phyloP scores from a whole-genome alignment of 2,329 filamentous ascomycete species.

The Xylariales sp. region DNA sequence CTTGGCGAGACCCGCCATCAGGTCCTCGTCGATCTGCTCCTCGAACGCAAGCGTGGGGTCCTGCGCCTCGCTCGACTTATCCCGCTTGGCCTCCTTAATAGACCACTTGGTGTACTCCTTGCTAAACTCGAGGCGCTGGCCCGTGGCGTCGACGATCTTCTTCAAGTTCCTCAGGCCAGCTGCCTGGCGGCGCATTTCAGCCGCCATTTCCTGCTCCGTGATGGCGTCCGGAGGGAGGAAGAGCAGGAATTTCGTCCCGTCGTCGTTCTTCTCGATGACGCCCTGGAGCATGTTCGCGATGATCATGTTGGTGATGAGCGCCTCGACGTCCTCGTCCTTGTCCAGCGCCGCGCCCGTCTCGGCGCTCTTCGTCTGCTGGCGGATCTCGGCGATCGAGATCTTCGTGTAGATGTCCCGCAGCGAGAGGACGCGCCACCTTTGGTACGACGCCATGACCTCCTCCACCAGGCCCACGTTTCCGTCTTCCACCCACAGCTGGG shows the following conservation, averaged over 20 bases:
- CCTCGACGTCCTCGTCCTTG: slow-evolving; percentile 57
- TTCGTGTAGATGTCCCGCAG: slow-evolving; percentile 78
- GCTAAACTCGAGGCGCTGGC: slow-evolving; percentile 65
- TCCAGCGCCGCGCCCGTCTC: slow-evolving; percentile 61
- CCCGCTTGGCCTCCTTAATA: slow-evolving; percentile 55
- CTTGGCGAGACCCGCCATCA: slow-evolving; percentile 57
- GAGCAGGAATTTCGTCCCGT: slow-evolving; percentile 60
- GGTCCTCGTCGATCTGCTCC: slow-evolving; percentile 66
- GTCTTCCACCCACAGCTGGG: slow-evolving; percentile 73
- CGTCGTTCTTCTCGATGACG: slow-evolving; percentile 59
- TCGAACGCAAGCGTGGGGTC: slow-evolving; percentile 57
- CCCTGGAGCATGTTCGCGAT: slow-evolving; percentile 64
- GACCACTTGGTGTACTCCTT: slow-evolving; percentile 66
- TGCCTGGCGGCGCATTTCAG: slow-evolving; percentile 57
- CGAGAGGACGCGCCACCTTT: slow-evolving; percentile 79
- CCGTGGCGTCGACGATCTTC: slow-evolving; percentile 62
- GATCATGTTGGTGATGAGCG: slow-evolving; percentile 67
- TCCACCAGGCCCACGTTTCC: slow-evolving; percentile 77
- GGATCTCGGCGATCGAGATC: slow-evolving; percentile 66
- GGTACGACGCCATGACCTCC: slow-evolving; percentile 76
- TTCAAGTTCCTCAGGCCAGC: slow-evolving; percentile 58
- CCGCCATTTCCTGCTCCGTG: slow-evolving; percentile 62
- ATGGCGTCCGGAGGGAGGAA: slow-evolving; percentile 57
- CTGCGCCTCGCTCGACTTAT: slow-evolving; percentile 55
- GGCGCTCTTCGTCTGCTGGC: slow-evolving; percentile 63